Percentiles rank a stretch among this genome's conserved stretches.
Conservation (phyloP, 768 basidiomycete genomes). For the Termitomyces sp. region DNA sequence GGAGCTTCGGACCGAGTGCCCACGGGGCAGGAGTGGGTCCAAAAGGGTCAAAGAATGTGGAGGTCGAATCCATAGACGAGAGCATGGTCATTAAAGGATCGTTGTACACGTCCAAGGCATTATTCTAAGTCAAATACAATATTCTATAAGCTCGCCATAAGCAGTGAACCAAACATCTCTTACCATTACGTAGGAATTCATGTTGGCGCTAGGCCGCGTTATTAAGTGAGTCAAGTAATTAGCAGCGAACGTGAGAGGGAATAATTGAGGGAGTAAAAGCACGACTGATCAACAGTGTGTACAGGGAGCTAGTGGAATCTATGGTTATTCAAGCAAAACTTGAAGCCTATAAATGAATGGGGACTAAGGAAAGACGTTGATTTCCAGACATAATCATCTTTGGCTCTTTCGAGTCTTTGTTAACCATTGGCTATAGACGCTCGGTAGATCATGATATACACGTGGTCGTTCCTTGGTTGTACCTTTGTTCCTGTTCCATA, state of each 20-base stretch:
- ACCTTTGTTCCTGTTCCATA: neutral
- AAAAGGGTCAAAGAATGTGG: slow-evolving; percentile 16
- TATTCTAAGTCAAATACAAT: neutral
- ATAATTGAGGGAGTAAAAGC: neutral
- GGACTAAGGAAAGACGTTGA: neutral
- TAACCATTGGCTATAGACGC: slow-evolving; percentile 7
- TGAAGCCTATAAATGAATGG: slow-evolving; percentile 6
- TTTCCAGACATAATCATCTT: slow-evolving; percentile 6
- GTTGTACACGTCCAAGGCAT: slow-evolving; percentile 8
- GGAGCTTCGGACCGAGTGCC: slow-evolving; percentile 5
- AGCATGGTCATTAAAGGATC: slow-evolving; percentile 8
- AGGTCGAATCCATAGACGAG: slow-evolving; percentile 4
- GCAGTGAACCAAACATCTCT: neutral
- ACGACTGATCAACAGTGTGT: slow-evolving; percentile 19
- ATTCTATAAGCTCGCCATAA: neutral
- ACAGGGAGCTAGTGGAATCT: neutral
- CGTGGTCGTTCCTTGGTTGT: slow-evolving; percentile 2
- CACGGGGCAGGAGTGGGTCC: slow-evolving; percentile 7
- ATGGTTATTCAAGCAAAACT: neutral
- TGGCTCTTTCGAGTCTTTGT: slow-evolving; percentile 10
- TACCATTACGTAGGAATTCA: slow-evolving; percentile 14
- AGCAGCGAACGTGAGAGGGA: slow-evolving; percentile 2
- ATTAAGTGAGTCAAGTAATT: slow-evolving; percentile 6
- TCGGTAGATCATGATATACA: neutral
- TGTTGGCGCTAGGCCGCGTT: slow-evolving; percentile 12